These are phyloP conservation scores for Melanogaster broomeanus DNA, from an alignment of 768 basidiomycete genomes.

Conservation along the genomic window DNA sequence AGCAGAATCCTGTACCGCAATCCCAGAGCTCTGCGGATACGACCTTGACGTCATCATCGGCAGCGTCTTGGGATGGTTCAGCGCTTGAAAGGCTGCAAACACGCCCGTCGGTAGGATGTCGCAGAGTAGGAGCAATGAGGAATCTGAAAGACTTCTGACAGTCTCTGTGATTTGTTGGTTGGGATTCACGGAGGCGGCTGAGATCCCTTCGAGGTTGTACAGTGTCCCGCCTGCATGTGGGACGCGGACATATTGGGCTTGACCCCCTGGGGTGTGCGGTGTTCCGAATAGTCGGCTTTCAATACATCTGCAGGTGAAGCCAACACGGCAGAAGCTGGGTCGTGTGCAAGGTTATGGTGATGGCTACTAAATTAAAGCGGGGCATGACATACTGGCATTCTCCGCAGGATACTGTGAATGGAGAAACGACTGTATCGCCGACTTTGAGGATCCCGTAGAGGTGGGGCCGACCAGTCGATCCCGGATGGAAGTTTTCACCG, in stretches of 20 bases:
- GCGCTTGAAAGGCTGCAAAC: conserved; percentile 70
- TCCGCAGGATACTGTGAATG: conserved; percentile 82
- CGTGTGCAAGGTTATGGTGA: not conserved
- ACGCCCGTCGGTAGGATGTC: conserved; percentile 83
- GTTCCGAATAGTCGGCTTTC: conserved; percentile 66
- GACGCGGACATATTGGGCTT: conserved; percentile 78
- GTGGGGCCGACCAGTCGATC: conserved; percentile 49
- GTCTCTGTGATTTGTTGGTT: conserved; percentile 35
- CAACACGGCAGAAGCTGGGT: conserved; percentile 66
- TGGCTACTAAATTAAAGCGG: not conserved
- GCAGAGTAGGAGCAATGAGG: conserved; percentile 68
- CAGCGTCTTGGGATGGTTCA: conserved; percentile 70
- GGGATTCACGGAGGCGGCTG: conserved; percentile 10
- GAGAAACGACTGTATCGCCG: conserved; percentile 78
- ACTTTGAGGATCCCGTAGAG: conserved; percentile 65
- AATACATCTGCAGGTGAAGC: conserved; percentile 71
- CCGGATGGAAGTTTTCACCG: conserved; percentile 55
- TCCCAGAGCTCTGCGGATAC: conserved; percentile 48
- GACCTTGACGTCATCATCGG: conserved; percentile 59
- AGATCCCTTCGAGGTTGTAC: conserved; percentile 57
- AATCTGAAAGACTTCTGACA: conserved; percentile 52
- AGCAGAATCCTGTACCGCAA: conserved; percentile 3
- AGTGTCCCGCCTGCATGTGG: conserved; percentile 81
- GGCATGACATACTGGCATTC: conserved; percentile 69
- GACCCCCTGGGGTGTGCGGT: conserved; percentile 66